Evolutionary conservation across 2,329 filamentous ascomycete genomes (phyloP), one percentile per base, ranked within the genome.

Genomic region (Xylogone sp.): DNA sequence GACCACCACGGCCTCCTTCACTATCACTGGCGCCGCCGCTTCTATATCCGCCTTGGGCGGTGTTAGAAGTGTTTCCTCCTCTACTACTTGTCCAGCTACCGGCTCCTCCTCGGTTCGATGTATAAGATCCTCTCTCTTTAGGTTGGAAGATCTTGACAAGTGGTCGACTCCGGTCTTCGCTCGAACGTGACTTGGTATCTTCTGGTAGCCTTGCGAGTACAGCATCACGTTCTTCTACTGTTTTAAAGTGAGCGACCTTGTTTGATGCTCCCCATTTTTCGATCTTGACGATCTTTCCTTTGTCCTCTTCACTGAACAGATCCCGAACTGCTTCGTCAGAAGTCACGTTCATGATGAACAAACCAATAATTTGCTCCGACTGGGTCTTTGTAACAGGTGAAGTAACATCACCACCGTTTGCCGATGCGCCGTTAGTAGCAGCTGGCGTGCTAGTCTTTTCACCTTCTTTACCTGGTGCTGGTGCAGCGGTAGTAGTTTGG

Each of bases 311-410:
- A 1, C 83, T 77, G 66, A 99, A 93, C 21, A 96, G 77, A 29
- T 89, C 85, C 51, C 87, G 86, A 34, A 90, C 87, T 54, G 92
- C 88, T 27, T 96, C 89, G 58, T 93, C 89, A 49, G 82, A 87
- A 62, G 85, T 88, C 20, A 92, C 84, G 63, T 92, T 92, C 73
- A 88, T 89, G 54, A 99, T 85, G 69, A 97, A 99, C 19, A 99
- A 81, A 46, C 89, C 93, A 62, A 90, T 86, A 60, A 87, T 90
- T 59, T 81, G 83, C 63, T 90, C 81, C 64, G 73, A 79, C 18
- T 78, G 72, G 31, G 73, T 79, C 66, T 88, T 86, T 22, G 79
- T 73, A 6, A 79, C 79, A 16, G 82, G 78, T 2, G 82, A 82
- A n/a, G 77, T 70, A 2, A 74, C 70, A 12, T 78, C 71, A 44